Evolutionary conservation across 352 stramenopile species (phyloP).

Genomic region (Pythium utonaiense): DNA sequence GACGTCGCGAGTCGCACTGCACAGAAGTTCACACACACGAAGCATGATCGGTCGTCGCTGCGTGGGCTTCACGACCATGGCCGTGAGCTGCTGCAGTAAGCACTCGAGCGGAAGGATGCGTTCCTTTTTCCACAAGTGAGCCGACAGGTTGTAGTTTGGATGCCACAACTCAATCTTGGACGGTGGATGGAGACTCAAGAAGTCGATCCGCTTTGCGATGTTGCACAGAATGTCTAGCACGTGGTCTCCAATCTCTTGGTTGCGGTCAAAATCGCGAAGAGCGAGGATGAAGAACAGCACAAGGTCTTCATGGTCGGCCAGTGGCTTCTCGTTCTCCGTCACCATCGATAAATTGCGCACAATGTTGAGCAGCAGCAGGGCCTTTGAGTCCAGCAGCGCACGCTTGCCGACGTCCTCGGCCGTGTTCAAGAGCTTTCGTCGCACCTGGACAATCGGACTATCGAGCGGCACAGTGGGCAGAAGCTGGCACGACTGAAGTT

Average conservation of each 20-base stretch:
- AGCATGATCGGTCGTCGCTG: slow-evolving; percentile 54
- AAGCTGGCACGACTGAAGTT: slow-evolving; percentile 51
- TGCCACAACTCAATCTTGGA: slow-evolving; percentile 55
- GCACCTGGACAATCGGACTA: not conserved
- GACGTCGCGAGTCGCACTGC: slow-evolving; percentile 54
- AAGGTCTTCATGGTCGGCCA: slow-evolving; percentile 65
- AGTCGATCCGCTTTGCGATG: slow-evolving; percentile 70
- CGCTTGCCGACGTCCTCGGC: slow-evolving; percentile 37
- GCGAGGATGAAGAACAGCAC: slow-evolving; percentile 61
- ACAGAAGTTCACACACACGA: slow-evolving; percentile 57
- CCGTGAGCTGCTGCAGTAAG: slow-evolving; percentile 47
- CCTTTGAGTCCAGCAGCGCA: slow-evolving; percentile 51
- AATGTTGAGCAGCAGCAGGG: slow-evolving; percentile 70
- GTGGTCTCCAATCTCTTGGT: slow-evolving; percentile 58
- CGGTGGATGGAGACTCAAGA: slow-evolving; percentile 53
- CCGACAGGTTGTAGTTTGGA: slow-evolving; percentile 49
- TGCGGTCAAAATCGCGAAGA: slow-evolving; percentile 36
- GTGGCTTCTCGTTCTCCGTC: slow-evolving; percentile 57
- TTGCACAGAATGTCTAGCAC: slow-evolving; percentile 73
- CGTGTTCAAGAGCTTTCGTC: slow-evolving; percentile 46
- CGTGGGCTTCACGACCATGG: slow-evolving; percentile 33
- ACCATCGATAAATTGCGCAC: slow-evolving; percentile 74
- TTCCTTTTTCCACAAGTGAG: slow-evolving; percentile 64
- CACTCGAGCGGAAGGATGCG: slow-evolving; percentile 57
- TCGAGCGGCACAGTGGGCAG: slow-evolving; percentile 32